Conservation (phyloP, 495 filamentous ascomycete species). For the Podospora fimiseda region DNA sequence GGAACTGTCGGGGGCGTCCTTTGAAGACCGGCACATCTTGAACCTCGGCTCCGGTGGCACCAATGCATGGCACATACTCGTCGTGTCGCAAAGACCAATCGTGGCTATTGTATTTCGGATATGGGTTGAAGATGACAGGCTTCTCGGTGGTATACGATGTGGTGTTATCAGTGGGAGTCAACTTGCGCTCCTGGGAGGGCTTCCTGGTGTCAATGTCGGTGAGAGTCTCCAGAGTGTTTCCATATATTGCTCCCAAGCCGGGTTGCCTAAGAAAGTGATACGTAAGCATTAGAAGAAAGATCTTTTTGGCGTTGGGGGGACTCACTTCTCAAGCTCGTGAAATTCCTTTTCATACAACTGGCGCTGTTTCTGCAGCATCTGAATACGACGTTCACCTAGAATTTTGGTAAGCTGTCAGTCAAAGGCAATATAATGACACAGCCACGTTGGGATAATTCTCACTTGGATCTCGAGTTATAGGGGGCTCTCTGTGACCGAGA, state of each 20-base stretch:
- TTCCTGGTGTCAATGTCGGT: slow-evolving; percentile 23
- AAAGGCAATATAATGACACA: too few species aligned
- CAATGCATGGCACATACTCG: slow-evolving; percentile 31
- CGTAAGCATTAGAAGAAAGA: slow-evolving; percentile 4
- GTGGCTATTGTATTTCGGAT: slow-evolving; percentile 40
- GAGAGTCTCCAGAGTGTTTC: slow-evolving; percentile 40
- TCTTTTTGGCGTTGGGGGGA: not conserved
- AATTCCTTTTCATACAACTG: slow-evolving; percentile 34
- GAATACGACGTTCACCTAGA: slow-evolving; percentile 10
- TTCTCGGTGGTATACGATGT: slow-evolving; percentile 25
- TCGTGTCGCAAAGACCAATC: slow-evolving; percentile 26
- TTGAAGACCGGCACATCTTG: slow-evolving; percentile 41
- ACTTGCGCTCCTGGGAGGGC: slow-evolving; percentile 17
- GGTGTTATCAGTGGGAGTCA: slow-evolving; percentile 17
- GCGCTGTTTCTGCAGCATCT: slow-evolving; percentile 22
- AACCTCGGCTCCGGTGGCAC: slow-evolving; percentile 24
- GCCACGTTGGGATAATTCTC: too few species aligned
- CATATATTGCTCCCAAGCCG: slow-evolving; percentile 39
- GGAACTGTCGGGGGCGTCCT: slow-evolving; percentile 64
- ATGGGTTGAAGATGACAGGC: slow-evolving; percentile 42
- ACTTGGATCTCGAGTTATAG: slow-evolving; percentile 10
- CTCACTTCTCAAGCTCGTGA: slow-evolving; percentile 33
- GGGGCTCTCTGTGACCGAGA: not conserved
- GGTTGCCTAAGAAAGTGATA: slow-evolving; percentile 15
- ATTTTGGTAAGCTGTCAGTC: too few species aligned